Conservation (phyloP, 2,329 filamentous ascomycete genomes). For the Xylariaceae sp. region DNA sequence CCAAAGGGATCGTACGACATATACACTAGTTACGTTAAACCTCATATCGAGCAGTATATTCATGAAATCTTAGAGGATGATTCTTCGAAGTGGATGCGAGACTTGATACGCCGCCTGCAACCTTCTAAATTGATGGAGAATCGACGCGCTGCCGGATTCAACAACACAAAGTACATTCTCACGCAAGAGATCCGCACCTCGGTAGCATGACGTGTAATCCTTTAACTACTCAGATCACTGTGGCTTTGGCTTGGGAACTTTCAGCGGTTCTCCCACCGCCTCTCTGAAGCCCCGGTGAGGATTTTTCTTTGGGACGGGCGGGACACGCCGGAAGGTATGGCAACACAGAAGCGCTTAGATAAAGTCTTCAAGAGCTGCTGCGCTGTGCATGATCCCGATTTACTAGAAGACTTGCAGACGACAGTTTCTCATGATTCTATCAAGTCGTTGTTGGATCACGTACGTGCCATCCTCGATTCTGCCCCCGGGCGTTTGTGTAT, state of each 20-base stretch:
- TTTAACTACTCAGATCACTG: slow-evolving; percentile 32
- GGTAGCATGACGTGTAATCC: slow-evolving; percentile 41
- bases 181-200: slow-evolving; percentile 44
- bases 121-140: slow-evolving; percentile 24
- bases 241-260: slow-evolving; percentile 44
- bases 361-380: slow-evolving; percentile 31
- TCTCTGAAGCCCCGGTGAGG: slow-evolving; percentile 40
- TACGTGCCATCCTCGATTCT: slow-evolving; percentile 3
- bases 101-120: slow-evolving; percentile 34
- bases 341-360: slow-evolving; percentile 30
- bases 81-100: slow-evolving; percentile 31
- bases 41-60: slow-evolving; percentile 32
- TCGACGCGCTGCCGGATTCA: slow-evolving; percentile 16
- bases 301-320: slow-evolving; percentile 41
- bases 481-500: too few relatives aligned
- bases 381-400: neutral
- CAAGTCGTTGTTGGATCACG: neutral
- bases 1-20: slow-evolving; percentile 30
- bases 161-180: slow-evolving; percentile 30
- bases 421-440: slow-evolving; percentile 1
- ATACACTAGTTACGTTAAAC: slow-evolving; percentile 34
- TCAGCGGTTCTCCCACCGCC: slow-evolving; percentile 38
- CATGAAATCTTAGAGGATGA: slow-evolving; percentile 33
- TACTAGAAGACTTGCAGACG: neutral
- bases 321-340: slow-evolving; percentile 17